Conservation (phyloP, 1,284 basidiomycete genomes). For the Rhodotorula mucilaginosa region DNA sequence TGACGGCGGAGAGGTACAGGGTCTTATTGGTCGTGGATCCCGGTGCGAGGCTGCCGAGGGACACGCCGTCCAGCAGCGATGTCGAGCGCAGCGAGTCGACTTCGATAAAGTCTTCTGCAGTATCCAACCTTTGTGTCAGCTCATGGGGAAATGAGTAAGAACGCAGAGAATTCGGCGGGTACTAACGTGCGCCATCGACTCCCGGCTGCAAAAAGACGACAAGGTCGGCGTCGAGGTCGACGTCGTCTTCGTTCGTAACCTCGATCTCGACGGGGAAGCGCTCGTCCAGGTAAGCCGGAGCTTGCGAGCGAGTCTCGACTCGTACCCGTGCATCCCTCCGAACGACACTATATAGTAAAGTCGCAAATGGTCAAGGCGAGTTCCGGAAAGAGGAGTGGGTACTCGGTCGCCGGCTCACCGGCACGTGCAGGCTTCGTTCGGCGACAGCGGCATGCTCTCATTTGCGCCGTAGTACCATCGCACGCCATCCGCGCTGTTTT, state of each 20-base stretch:
- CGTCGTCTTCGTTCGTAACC: conserved; percentile 66
- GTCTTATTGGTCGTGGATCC: conserved; percentile 60
- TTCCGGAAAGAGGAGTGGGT: not conserved
- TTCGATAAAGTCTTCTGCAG: conserved; percentile 19
- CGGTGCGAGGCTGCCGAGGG: conserved; percentile 62
- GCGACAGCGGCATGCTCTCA: not conserved
- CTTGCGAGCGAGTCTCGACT: conserved; percentile 40
- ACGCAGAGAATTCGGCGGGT: not conserved
- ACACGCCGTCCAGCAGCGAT: conserved; percentile 68
- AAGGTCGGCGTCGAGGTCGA: conserved; percentile 63
- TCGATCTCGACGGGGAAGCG: conserved; percentile 66
- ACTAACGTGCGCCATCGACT: conserved; percentile 70
- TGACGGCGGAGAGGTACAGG: conserved; percentile 60
- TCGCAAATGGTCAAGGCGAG: not conserved
- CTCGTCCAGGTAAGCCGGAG: conserved; percentile 73
- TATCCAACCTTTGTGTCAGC: not conserved
- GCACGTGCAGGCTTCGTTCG: not conserved
- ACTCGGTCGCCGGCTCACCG: conserved; percentile 5
- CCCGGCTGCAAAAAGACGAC: conserved; percentile 75
- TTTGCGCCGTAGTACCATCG: conserved; percentile 14
- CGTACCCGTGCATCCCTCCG: conserved; percentile 58
- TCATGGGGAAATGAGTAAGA: not conserved
- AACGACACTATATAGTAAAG: conserved; percentile 57
- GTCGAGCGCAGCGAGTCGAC: conserved; percentile 56
- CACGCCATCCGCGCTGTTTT: not conserved